Conservation (phyloP, 495 filamentous ascomycete species). For the Pyrenula massariospora region DNA sequence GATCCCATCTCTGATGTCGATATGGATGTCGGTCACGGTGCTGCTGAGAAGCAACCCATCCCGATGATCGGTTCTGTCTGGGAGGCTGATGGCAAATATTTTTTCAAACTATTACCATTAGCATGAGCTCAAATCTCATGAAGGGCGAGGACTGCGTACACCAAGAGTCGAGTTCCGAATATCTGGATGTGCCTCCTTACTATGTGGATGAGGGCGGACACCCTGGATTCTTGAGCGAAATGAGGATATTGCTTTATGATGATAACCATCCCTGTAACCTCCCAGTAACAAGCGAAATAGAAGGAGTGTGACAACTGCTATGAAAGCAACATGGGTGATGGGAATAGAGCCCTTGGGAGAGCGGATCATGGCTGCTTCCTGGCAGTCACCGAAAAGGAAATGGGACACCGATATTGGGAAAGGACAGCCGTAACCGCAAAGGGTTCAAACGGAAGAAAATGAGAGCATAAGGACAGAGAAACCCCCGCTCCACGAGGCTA, state of each 20-base stretch:
- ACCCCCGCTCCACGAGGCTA: too few species aligned
- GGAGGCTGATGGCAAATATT: conserved; percentile 51
- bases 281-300: background rate
- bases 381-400: background rate
- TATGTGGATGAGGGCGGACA: background rate
- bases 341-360: background rate
- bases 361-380: background rate
- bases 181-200: background rate
- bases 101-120: conserved; percentile 36
- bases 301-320: background rate
- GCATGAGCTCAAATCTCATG: background rate
- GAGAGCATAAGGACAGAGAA: too few species aligned
- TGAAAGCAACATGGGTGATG: background rate
- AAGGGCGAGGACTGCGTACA: background rate
- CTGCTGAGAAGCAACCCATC: conserved; percentile 46
- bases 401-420: background rate
- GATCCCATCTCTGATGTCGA: conserved; percentile 44
- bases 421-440: background rate
- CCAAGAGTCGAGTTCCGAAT: background rate
- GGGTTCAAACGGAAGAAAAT: background rate
- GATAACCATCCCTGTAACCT: background rate
- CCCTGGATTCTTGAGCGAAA: background rate
- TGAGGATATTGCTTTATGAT: too few species aligned
- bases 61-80: conserved; percentile 47
- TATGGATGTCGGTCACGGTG: conserved; percentile 34